phyloP scores from a whole-genome alignment of 805 yeast genomes.

The Lipomyces orientalis region DNA sequence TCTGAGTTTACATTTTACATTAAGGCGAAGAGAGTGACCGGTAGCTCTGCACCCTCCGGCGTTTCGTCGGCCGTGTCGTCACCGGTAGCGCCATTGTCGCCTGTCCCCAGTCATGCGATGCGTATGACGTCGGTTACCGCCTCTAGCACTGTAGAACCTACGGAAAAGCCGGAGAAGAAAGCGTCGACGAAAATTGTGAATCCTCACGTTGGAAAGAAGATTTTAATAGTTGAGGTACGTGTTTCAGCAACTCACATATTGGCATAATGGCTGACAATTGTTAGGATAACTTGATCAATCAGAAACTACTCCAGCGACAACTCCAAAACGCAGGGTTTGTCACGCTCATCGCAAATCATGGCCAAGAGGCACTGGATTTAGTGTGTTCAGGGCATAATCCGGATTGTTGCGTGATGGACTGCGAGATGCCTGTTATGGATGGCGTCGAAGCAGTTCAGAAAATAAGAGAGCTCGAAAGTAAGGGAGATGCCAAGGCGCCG shows the following conservation, averaged over 20 bases:
- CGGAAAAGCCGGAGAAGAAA: not conserved
- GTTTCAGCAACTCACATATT: not conserved
- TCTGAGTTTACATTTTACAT: constrained; percentile 82
- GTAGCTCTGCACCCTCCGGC: not conserved
- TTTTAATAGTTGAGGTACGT: constrained; percentile 74
- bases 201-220: constrained; percentile 43
- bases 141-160: not conserved
- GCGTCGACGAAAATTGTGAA: not conserved
- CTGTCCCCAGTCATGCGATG: not conserved
- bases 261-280: not conserved
- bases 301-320: constrained; percentile 91
- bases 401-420: constrained; percentile 38
- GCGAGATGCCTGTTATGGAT: constrained; percentile 40
- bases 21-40: constrained; percentile 43
- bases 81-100: not conserved
- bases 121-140: not conserved
- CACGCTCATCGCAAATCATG: constrained; percentile 85
- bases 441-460: constrained; percentile 41
- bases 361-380: constrained; percentile 78
- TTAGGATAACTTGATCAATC: constrained; percentile 90
- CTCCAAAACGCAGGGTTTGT: constrained; percentile 77
- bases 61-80: constrained; percentile 12
- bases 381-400: constrained; percentile 24
- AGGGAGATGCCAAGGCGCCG: not conserved
- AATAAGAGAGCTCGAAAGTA: constrained; percentile 34